Evolutionary conservation across 108 stramenopile genomes (phyloP).

Genomic region (Nannochloropsis granulata): DNA sequence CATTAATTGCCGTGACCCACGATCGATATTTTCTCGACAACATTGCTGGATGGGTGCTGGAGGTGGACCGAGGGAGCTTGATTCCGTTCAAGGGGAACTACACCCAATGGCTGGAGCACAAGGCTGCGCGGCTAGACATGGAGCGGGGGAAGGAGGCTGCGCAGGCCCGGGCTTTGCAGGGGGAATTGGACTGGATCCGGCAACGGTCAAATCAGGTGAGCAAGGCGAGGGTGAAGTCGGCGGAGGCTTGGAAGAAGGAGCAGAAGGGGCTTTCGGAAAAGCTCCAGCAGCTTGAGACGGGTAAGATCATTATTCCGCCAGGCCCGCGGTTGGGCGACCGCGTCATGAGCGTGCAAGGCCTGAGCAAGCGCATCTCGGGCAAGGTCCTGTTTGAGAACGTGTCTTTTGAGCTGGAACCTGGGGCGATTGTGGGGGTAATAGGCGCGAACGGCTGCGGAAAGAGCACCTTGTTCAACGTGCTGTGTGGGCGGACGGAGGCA

Average conservation of each 20-base stretch:
- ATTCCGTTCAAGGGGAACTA: slow-evolving; percentile 88
- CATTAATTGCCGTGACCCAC: slow-evolving; percentile 85
- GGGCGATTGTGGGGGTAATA: slow-evolving; percentile 74
- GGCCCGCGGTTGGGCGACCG: slow-evolving; percentile 76
- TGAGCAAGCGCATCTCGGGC: slow-evolving; percentile 25
- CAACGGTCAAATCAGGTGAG: slow-evolving; percentile 35
- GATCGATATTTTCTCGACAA: slow-evolving; percentile 91
- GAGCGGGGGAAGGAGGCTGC: slow-evolving; percentile 18
- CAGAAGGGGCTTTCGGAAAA: neutral
- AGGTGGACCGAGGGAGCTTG: slow-evolving; percentile 65
- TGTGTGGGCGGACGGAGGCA: slow-evolving; percentile 50
- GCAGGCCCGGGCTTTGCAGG: slow-evolving; percentile 13
- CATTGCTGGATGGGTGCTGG: slow-evolving; percentile 86
- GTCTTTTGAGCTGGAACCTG: slow-evolving; percentile 61
- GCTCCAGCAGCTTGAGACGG: slow-evolving; percentile 45
- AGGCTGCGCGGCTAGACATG: slow-evolving; percentile 54
- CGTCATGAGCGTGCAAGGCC: slow-evolving; percentile 53
- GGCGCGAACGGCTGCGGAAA: slow-evolving; percentile 68
- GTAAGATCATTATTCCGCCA: slow-evolving; percentile 73
- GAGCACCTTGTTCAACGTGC: slow-evolving; percentile 68
- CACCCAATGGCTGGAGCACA: slow-evolving; percentile 72
- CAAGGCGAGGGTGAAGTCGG: slow-evolving; percentile 12
- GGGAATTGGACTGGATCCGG: slow-evolving; percentile 76
- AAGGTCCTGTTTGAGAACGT: slow-evolving; percentile 63
- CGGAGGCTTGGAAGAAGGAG: neutral